Base-by-base conservation (phyloP, 352 stramenopile species). In the Globisporangium okanoganense region DNA sequence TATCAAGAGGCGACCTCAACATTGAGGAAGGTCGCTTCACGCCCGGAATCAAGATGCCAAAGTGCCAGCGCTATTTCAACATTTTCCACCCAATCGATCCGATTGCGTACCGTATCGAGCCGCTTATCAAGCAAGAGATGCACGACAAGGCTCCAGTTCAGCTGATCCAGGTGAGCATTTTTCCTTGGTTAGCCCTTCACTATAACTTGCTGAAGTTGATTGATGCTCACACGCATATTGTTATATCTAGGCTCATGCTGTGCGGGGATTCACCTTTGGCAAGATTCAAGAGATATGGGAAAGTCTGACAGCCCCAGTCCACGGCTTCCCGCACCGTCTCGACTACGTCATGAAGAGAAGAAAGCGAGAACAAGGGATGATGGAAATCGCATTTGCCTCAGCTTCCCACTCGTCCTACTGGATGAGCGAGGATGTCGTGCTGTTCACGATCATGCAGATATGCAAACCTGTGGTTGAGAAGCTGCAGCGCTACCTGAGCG, bases 21-120 rank as follows among this genome's bases (percentile, higher is more conserved):
- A 78, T 95, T 13, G 56, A 82, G 1, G 78, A 94, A 24, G 85
- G 86, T 13, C 70, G 82, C 25, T 95, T 95, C 49, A 90, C 69
- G 4, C 72, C 81, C 53, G 85, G 84, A 22, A 93, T 95, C 58
- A 85, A 88, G 49, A 89, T 90, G 58, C 86, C 86, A 3, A 79
- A 76, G 20, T 94, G 85, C 45, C 73, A 76, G 31, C 83, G 88
- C 18, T 94, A 97, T 64, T 96, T 90, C 54, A 97, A 97, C 69
- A 82, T 97, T 35, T 96, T 96, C 59, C 91, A 97, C 66, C 87
- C 88, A 14, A 96, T 96, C 44, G 91, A 97, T 58, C 90, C 91
- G 3, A 92, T 97, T 57, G 90, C 90, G 16, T 97, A 97, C 57
- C 84, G 90, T 22, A 76, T 97, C 27, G 91, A 97, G 61, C 91